These are phyloP conservation scores for Jaapia argillacea DNA, from an alignment of 768 basidiomycete genomes.

Conservation along the genomic window DNA sequence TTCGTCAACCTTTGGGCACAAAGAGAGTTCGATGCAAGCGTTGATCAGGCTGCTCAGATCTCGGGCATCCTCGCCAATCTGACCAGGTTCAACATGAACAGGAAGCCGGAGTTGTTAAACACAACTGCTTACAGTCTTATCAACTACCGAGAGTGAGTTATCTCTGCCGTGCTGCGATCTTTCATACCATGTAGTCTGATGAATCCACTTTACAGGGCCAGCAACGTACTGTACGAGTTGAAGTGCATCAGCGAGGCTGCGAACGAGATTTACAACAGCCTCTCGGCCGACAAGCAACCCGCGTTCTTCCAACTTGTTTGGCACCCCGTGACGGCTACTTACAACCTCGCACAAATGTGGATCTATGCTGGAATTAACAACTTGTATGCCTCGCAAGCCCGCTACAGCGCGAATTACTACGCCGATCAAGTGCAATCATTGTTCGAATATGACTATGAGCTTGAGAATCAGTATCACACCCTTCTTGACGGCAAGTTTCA, in stretches of 20 bases:
- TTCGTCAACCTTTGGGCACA: conserved; percentile 52
- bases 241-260: conserved; percentile 36
- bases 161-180: neutral
- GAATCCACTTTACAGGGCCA: neutral
- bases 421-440: conserved; percentile 43
- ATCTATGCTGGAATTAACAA: conserved; percentile 52
- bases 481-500: conserved; percentile 37
- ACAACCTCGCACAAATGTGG: conserved; percentile 47
- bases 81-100: conserved; percentile 44
- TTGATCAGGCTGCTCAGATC: conserved; percentile 29
- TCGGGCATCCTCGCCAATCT: conserved; percentile 45
- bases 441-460: conserved; percentile 52
- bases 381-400: conserved; percentile 51
- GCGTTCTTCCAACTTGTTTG: conserved; percentile 69
- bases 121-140: conserved; percentile 50
- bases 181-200: neutral
- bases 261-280: conserved; percentile 42
- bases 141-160: conserved; percentile 58
- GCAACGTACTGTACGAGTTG: conserved; percentile 27
- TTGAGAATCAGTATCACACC: conserved; percentile 51
- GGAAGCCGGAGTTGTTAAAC: conserved; percentile 61
- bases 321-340: conserved; percentile 50
- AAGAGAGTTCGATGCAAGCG: conserved; percentile 47
- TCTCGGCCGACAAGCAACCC: conserved; percentile 35
- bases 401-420: conserved; percentile 47